Percentiles rank a stretch among this genome's conserved stretches.
Conservation (phyloP, 192 early-diverging fungal genomes). For the Chytriomyces sp. region DNA sequence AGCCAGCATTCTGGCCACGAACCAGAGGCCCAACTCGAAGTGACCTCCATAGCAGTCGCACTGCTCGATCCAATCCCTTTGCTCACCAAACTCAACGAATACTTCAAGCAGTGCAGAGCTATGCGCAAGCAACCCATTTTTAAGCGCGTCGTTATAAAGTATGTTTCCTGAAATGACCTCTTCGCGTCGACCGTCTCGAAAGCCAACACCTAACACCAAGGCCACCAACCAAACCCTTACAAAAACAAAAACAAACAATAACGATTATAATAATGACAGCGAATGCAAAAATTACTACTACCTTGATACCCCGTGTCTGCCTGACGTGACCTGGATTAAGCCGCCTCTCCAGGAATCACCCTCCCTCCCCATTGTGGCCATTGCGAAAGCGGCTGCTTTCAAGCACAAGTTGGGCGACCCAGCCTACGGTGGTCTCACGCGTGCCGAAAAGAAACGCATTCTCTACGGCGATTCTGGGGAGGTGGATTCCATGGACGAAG, state of each 20-base stretch:
- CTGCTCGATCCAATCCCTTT: not conserved
- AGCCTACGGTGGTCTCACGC: not conserved
- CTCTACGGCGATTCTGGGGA: not conserved
- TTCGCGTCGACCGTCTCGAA: not conserved
- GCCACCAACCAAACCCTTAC: not conserved
- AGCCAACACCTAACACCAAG: too few relatives aligned
- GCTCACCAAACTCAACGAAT: slow-evolving; percentile 6
- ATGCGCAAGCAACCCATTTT: not conserved
- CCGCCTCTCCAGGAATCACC: not conserved
- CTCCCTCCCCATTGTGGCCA: not conserved
- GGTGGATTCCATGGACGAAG: not conserved
- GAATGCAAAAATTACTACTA: slow-evolving; percentile 16
- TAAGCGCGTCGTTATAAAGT: slow-evolving; percentile 21
- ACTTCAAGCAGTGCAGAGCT: not conserved
- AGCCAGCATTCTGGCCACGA: too few relatives aligned
- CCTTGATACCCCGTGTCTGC: not conserved
- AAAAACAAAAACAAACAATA: not conserved
- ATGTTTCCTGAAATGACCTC: not conserved
- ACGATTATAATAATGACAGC: too few relatives aligned
- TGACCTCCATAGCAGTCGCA: too few relatives aligned
- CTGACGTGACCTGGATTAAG: slow-evolving; percentile 2
- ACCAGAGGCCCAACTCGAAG: too few relatives aligned
- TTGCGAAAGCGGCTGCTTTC: not conserved
- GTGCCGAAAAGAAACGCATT: not conserved
- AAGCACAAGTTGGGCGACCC: not conserved